phyloP scores from a whole-genome alignment of 352 stramenopile species.

The Phytophthora lateralis region DNA sequence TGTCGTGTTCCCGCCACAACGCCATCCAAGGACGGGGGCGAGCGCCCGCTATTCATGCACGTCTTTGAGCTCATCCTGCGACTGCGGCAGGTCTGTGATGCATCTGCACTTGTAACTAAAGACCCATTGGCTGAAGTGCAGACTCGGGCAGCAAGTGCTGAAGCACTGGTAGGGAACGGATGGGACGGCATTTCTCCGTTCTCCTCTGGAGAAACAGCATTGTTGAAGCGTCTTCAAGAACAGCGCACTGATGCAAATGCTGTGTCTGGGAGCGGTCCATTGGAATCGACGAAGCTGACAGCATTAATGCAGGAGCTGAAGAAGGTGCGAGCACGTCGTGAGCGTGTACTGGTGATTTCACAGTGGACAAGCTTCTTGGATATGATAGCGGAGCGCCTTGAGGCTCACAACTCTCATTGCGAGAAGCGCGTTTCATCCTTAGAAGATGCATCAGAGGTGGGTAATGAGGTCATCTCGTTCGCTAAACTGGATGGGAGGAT shows the following conservation, averaged over 20 bases:
- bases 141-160: conserved; percentile 26
- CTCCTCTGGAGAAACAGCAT: conserved; percentile 28
- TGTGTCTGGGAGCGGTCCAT: conserved; percentile 9
- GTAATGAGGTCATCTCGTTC: conserved; percentile 39
- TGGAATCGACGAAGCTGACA: conserved; percentile 68
- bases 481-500: conserved; percentile 70
- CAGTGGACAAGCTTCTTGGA: conserved; percentile 90
- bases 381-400: conserved; percentile 61
- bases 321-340: conserved; percentile 46
- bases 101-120: conserved; percentile 61
- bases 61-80: conserved; percentile 91
- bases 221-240: conserved; percentile 44
- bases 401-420: conserved; percentile 35
- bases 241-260: conserved; percentile 12
- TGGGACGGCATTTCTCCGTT: conserved; percentile 36
- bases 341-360: conserved; percentile 84
- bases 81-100: conserved; percentile 86
- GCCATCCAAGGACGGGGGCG: conserved; percentile 22
- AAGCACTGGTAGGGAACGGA: conserved; percentile 19
- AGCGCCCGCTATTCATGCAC: conserved; percentile 72
- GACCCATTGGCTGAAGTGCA: conserved; percentile 54
- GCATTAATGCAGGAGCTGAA: conserved; percentile 60
- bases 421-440: conserved; percentile 26
- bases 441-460: conserved; percentile 7
- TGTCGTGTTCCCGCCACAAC: conserved; percentile 18